phyloP scores from a whole-genome alignment of 345 rosid genomes.

The Microcos paniculata region DNA sequence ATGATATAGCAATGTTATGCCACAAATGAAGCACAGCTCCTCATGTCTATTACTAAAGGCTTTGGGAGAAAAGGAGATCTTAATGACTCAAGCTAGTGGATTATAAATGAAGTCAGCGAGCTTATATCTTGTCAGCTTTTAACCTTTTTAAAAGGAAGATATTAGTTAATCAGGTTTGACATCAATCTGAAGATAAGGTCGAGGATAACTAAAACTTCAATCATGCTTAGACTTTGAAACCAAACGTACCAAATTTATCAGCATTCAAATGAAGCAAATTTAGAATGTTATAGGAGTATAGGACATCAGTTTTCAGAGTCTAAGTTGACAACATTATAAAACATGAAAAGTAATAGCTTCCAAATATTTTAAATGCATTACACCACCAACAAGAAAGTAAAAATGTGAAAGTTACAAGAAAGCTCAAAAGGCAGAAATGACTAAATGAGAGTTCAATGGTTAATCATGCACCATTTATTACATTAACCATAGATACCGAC shows the following conservation, averaged over 20 bases:
- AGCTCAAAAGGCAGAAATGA: not conserved
- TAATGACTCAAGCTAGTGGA: not conserved
- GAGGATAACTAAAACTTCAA: not conserved
- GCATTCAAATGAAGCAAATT: not conserved
- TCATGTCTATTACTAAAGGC: not conserved
- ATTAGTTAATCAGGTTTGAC: not conserved
- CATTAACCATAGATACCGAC: not conserved
- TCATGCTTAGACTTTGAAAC: not conserved
- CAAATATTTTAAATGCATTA: not conserved
- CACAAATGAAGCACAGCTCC: not conserved
- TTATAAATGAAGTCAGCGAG: not conserved
- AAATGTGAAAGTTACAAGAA: not conserved
- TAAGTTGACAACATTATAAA: not conserved
- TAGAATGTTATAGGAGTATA: not conserved
- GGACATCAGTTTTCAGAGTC: not conserved
- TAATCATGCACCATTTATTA: not conserved
- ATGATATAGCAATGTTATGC: not conserved
- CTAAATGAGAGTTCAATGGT: not conserved
- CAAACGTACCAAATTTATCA: not conserved
- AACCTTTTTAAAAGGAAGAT: not conserved
- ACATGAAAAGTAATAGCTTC: not conserved
- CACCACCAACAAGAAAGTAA: not conserved
- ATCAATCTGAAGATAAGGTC: not conserved
- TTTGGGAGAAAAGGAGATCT: not conserved
- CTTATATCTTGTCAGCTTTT: not conserved